These are phyloP conservation scores for Calocybe cyanea DNA, from an alignment of 768 basidiomycete genomes.

Conservation along the genomic window DNA sequence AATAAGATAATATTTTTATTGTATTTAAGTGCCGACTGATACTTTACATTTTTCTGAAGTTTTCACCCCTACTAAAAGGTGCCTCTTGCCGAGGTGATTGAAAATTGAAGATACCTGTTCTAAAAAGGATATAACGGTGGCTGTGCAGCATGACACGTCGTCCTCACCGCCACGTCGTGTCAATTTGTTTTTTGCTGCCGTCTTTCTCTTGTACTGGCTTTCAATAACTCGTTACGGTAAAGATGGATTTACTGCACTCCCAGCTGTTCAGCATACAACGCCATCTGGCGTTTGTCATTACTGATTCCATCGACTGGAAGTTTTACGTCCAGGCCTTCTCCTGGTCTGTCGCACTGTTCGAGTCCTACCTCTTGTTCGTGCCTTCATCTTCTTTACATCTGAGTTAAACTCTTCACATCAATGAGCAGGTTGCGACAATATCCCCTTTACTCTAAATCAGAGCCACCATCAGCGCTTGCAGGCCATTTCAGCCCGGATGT, in stretches of 20 bases:
- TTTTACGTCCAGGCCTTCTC: constrained; percentile 74
- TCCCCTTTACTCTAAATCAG: constrained; percentile 73
- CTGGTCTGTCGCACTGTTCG: constrained; percentile 78
- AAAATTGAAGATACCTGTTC: not conserved
- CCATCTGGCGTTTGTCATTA: constrained; percentile 66
- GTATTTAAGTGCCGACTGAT: too few species aligned
- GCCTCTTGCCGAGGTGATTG: too few species aligned
- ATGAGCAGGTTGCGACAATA: constrained; percentile 73
- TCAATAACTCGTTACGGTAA: not conserved
- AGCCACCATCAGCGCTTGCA: constrained; percentile 68
- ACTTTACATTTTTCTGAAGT: too few species aligned
- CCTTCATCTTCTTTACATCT: constrained; percentile 3
- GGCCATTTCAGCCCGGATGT: constrained; percentile 63
- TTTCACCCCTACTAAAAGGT: too few species aligned
- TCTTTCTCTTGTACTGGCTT: not conserved
- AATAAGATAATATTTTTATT: too few species aligned
- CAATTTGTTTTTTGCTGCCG: not conserved
- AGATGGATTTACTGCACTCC: constrained; percentile 61
- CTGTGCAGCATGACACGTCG: constrained; percentile 16
- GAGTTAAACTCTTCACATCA: constrained; percentile 2
- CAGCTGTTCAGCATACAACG: constrained; percentile 55
- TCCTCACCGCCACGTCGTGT: constrained; percentile 13
- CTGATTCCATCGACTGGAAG: constrained; percentile 78
- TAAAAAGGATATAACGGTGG: constrained; percentile 8
- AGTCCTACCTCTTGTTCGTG: constrained; percentile 82